A percentile compares a stretch with the other conserved stretches of the same genome.
Conservation (phyloP, 331 rosid genomes). For the Rosa hybrid region DNA sequence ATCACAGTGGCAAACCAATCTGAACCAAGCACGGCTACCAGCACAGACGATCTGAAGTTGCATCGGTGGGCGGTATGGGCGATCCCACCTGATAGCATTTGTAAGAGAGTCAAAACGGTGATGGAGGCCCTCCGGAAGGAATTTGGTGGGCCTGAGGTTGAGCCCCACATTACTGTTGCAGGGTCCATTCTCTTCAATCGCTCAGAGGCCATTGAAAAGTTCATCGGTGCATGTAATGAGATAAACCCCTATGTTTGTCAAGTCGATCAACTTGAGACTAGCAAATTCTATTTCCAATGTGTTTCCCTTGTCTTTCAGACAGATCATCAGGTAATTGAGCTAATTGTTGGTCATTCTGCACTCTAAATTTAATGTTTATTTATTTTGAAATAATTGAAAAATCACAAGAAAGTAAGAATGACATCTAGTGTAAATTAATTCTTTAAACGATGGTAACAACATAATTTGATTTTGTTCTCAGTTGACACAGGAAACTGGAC, state of each 20-base stretch:
- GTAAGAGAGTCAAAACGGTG: neutral
- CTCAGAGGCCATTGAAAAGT: constrained; percentile 44
- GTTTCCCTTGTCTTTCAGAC: neutral
- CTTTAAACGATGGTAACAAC: too few species aligned
- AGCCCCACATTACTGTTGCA: constrained; percentile 52
- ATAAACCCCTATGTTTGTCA: neutral
- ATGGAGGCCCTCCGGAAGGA: constrained; percentile 4
- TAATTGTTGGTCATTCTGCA: neutral
- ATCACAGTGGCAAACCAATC: neutral
- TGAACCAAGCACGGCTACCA: neutral
- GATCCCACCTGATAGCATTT: neutral
- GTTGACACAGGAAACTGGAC: neutral
- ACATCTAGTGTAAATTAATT: too few species aligned
- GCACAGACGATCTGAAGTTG: neutral
- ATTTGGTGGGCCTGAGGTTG: constrained; percentile 10
- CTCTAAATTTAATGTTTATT: too few species aligned
- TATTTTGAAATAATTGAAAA: neutral
- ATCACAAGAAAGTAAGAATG: too few species aligned
- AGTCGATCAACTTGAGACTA: neutral
- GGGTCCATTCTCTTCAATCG: constrained; percentile 55
- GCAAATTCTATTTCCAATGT: constrained; percentile 3
- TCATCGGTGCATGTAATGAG: neutral
- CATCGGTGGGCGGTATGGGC: neutral
- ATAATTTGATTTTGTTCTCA: neutral
- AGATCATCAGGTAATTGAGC: neutral